Evolutionary conservation across 257 asterid species (phyloP).

Genomic region (Solanum pinnatisectum): DNA sequence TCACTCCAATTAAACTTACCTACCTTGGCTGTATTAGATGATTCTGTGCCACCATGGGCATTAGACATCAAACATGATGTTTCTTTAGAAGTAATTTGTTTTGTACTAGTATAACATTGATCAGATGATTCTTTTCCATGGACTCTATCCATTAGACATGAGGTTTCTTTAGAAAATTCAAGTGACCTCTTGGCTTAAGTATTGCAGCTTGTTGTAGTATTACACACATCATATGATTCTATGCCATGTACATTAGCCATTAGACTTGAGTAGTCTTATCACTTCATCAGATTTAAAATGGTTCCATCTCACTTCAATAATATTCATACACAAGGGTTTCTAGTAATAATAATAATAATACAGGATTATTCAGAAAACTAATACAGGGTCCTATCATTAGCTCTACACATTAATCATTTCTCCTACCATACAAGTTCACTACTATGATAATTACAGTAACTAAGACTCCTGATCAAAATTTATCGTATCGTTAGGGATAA

Average conservation of each 20-base stretch:
- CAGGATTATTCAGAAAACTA: background rate
- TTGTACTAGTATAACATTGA: too few species aligned
- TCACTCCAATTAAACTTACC: too few species aligned
- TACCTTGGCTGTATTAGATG: too few species aligned
- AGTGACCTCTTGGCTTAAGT: background rate
- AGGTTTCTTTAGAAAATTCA: too few species aligned
- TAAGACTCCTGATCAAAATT: background rate
- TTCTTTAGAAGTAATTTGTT: too few species aligned
- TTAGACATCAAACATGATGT: too few species aligned
- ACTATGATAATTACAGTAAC: background rate
- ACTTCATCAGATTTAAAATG: too few species aligned
- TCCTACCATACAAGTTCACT: background rate
- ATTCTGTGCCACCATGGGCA: too few species aligned
- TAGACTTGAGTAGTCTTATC: background rate
- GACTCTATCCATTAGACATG: too few species aligned
- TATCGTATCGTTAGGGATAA: background rate
- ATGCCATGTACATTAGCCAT: background rate
- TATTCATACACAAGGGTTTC: too few species aligned
- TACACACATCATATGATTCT: background rate
- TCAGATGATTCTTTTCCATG: too few species aligned
- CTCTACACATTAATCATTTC: background rate
- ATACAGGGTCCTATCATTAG: background rate
- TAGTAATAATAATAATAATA: background rate
- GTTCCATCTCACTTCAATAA: too few species aligned
- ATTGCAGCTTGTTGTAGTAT: background rate